These are phyloP conservation scores for Pisolithus orientalis DNA, from an alignment of 768 basidiomycete species.

Conservation along the genomic window DNA sequence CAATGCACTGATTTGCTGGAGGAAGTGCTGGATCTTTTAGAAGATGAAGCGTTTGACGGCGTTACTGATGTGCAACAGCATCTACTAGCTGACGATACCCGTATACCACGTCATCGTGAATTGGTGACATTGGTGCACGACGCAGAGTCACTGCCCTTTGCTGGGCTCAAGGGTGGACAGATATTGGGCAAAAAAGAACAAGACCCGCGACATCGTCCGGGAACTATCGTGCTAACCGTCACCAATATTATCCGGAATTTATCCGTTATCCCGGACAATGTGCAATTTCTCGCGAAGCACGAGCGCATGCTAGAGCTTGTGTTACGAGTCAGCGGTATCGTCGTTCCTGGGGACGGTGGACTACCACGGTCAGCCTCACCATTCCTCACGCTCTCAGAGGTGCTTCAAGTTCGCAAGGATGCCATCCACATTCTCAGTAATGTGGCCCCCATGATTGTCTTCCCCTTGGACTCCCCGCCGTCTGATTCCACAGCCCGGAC, in stretches of 20 bases:
- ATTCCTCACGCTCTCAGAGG: conserved; percentile 62
- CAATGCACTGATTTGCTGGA: conserved; percentile 79
- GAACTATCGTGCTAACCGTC: conserved; percentile 60
- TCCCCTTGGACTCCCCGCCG: conserved; percentile 36
- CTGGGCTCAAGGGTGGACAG: conserved; percentile 40
- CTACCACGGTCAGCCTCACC: conserved; percentile 41
- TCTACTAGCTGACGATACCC: conserved; percentile 23
- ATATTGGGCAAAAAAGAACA: conserved; percentile 42
- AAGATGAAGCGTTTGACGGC: conserved; percentile 69
- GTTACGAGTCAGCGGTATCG: conserved; percentile 61
- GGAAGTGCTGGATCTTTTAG: conserved; percentile 80
- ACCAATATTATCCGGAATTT: conserved; percentile 85
- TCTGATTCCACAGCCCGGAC: conserved; percentile 40
- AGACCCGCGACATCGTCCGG: conserved; percentile 57
- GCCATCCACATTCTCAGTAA: conserved; percentile 62
- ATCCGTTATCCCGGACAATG: conserved; percentile 68
- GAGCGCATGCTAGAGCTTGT: conserved; percentile 59
- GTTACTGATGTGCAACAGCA: conserved; percentile 29
- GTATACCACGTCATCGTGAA: conserved; percentile 59
- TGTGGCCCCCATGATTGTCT: conserved; percentile 46
- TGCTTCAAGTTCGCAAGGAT: conserved; percentile 73
- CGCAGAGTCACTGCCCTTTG: conserved; percentile 53
- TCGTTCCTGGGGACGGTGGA: conserved; percentile 26
- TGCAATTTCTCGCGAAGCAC: conserved; percentile 57
- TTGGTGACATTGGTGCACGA: conserved; percentile 55